Evolutionary conservation across 2,329 filamentous ascomycete genomes (phyloP), one percentile per base, ranked within the genome.

Genomic region (Emergomyces pasteurianus): DNA sequence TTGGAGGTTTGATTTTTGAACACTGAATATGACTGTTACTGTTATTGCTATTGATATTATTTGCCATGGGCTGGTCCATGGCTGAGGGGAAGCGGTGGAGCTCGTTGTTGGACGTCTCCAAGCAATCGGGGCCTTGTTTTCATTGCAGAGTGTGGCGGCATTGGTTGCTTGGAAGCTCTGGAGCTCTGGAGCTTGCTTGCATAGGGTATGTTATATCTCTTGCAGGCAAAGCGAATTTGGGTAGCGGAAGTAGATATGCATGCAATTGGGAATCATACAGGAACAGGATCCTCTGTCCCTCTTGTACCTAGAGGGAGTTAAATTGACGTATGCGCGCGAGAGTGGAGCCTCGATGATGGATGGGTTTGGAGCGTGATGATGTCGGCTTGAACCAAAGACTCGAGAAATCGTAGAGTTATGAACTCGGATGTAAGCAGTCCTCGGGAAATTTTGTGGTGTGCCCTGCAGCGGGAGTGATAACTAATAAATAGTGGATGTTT

Each of bases 1-100:
- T 66, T 40, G 63, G 62, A 34, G 70, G 61, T 63, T 74, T 76
- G 69, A 66, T 70, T 68, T 73, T 76, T 58, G 67, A 62, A 58
- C 64, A 70, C 60, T 68, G 62, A 40, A 72, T 65, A 47, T 50
- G 63, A 55, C 43, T 59, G 59, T 3, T 36, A 55, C 23, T 55
- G 21, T 34, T 31, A 57, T 47, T 57, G 21, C 4, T 31, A 57
- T 50, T 53, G 54, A 36, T 60, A 64, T 70, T 71, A 67, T 68
- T 71, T 60, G 74, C 71, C 74, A 76, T 76, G 58, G 65, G 68
- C 52, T 55, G 52, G 68, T 70, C 68, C 67, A 68, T 60, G 55
- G 40, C 40, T 57, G 28, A 46, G 55, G 46, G 55, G 2, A 57
- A 23, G 63, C 53, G 59, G 31, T 56, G 59, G 58, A 61, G 61